A percentile compares a stretch with the other conserved stretches of the same genome.
Evolutionary conservation across 177 flowering plant species (phyloP).

Genomic region (Vitis hybrid): DNA sequence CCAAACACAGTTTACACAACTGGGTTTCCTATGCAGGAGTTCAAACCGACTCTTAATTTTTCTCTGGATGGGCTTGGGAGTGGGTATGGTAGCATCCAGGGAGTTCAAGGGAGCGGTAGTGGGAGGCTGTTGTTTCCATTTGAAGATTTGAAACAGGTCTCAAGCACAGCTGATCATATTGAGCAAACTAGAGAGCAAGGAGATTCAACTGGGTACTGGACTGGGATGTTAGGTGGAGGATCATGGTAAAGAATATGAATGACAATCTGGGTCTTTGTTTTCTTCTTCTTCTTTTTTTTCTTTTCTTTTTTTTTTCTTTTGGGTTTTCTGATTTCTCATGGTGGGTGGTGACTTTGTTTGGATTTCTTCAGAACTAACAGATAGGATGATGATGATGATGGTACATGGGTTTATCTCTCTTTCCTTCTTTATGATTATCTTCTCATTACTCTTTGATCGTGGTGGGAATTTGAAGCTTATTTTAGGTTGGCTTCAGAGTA

Average conservation of each 20-base stretch:
- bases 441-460: constrained; percentile 17
- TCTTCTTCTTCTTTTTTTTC: constrained; percentile 5
- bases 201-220: constrained; percentile 80
- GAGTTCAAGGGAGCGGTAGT: constrained; percentile 26
- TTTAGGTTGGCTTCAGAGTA: constrained; percentile 56
- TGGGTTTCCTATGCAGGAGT: constrained; percentile 56
- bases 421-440: constrained; percentile 4
- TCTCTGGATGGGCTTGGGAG: constrained; percentile 52
- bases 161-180: constrained; percentile 33
- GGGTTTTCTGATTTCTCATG: constrained; percentile 13
- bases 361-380: constrained; percentile 53
- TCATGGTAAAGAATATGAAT: constrained; percentile 56
- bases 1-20: constrained; percentile 39
- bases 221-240: constrained; percentile 85
- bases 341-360: constrained; percentile 42
- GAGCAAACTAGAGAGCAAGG: constrained; percentile 45
- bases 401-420: constrained; percentile 31
- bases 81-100: constrained; percentile 51
- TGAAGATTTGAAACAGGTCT: constrained; percentile 65
- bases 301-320: constrained; percentile 2
- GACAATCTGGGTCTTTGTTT: not conserved
- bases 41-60: constrained; percentile 63
- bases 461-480: constrained; percentile 49
- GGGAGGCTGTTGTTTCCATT: constrained; percentile 77
- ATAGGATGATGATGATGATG: constrained; percentile 17